Evolutionary conservation across 2,329 filamentous ascomycete species (phyloP).

Genomic region (Bertia moriformis): DNA sequence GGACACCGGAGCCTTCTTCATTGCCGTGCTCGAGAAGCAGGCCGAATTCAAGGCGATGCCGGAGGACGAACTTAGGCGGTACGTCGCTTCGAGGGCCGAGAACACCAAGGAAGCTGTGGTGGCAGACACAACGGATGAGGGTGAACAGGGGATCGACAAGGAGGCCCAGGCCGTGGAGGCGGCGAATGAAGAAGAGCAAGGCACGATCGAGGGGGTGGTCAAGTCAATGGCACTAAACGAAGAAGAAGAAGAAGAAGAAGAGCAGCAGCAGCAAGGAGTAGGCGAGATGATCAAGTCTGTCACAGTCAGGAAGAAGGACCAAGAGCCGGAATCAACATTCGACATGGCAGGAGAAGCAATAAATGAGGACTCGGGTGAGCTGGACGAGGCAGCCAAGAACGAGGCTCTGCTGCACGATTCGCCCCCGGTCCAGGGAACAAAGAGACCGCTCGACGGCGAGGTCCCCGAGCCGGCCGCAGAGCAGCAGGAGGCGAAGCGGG

Average conservation of each 20-base stretch:
- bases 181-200: no score
- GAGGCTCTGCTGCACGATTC: no score
- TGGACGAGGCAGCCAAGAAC: not conserved
- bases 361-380: not conserved
- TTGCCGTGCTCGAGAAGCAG: constrained; percentile 84
- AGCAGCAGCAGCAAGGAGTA: no score
- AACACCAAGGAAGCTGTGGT: not conserved
- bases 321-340: no score
- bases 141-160: constrained; percentile 7
- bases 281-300: no score
- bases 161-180: constrained; percentile 5
- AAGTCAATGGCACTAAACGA: not conserved
- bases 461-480: not conserved
- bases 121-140: constrained; percentile 6
- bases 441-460: not conserved
- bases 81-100: not conserved
- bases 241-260: not conserved
- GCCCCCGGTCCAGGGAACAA: not conserved
- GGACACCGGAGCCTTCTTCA: constrained; percentile 95
- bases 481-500: not conserved
- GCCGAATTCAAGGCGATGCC: constrained; percentile 68
- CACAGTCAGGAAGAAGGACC: no score
- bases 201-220: not conserved
- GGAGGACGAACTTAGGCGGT: constrained; percentile 41
- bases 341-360: not conserved